Base-by-base conservation (phyloP, 768 basidiomycete species). In the Lyophyllum shimeji region DNA sequence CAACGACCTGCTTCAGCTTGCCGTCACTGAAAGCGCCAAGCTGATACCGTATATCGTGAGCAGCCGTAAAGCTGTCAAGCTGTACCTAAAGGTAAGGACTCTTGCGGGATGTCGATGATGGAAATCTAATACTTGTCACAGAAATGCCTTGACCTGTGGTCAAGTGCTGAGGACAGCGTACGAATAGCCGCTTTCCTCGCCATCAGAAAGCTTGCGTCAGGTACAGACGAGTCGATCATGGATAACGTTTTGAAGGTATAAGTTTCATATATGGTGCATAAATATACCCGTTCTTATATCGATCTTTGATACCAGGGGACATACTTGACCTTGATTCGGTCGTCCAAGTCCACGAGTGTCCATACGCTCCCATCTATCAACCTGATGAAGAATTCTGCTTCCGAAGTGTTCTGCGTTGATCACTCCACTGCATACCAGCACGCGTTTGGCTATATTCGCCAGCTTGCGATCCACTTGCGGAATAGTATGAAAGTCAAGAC, bases 341-440 rank as follows among this genome's bases (percentile, higher is more conserved):
- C 85, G 6, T 86, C 87, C 45, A 93, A 94, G 67, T 83, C 87
- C 11, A 97, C 94, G n/a, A 90, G 80, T 47, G 78, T 84, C 1
- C 86, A 96, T 71, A 93, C 90, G 3, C 76, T 98, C 8, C 95
- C 96, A 20, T 85, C 90, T 2, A 90, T 98, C 71, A 96, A 91
- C 64, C 74, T 98, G 43, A 96, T 98, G 93, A 99, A 99, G 72
- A 97, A 98, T 69, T 92, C 95, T 6, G 96, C 95, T 0, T 90
- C 92, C 0, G 95, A 97, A 66, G 75, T 98, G 1, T 99, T 91
- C 73, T 88, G 86, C 60, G 72, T 94, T 50, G 80, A 90, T 63
- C 88, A 87, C 57, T 78, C 81, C 13, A 72, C 77, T 8, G 78
- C 92, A 11, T 98, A 98, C 70, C 94, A 95, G 63, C 95, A 97